Evolutionary conservation across 2,329 filamentous ascomycete species (phyloP), one percentile per base, ranked within the genome.

Genomic region (Trichoderma citrinoviride): DNA sequence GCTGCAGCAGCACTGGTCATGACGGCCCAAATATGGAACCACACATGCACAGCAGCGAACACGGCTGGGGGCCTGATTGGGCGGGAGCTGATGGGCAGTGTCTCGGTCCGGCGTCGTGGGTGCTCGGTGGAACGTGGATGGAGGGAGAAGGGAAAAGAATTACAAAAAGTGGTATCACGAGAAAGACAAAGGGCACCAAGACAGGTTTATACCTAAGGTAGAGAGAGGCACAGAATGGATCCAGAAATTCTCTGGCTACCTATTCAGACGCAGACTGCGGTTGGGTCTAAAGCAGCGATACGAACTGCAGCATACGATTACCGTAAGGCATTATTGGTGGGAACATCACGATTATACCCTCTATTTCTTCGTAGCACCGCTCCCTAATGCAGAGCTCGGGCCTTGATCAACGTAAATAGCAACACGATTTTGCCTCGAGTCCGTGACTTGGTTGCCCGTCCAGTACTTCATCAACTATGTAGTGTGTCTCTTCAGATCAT

Each of bases 21-120:
- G 25, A 37, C 58, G 41, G 47, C 58, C 49, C 58, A 61, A 61
- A 37, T 25, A 62, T 54, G 49, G 49, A 46, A 54, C 40, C 49
- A 23, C 40, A 12, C 33, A 37, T 37, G 33, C 33, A 37, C 33
- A 37, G 33, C 33, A 37, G n/a, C 33, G 33, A 37, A 37, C 33
- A 37, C 33, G 33, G 7, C 33, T 37, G 33, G 10, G 3, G 7
- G 49, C 58, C 46, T 33, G 53, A 61, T 53, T 12, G 37, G 25
- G n/a, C 2, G 10, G 33, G 10, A 37, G 33, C 33, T 37, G 33
- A 8, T 37, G 10, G 33, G 2, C 29, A 33, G 29, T 10, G 29
- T 33, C 29, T 33, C 8, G n/a, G n/a, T 33, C 1, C 6, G 7
- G 10, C 14, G 33, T 37, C 33, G n/a, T 37, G 10, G 10, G 33